Base-by-base conservation (phyloP, 805 yeast genomes). In the Myxozyma kluyveri region DNA sequence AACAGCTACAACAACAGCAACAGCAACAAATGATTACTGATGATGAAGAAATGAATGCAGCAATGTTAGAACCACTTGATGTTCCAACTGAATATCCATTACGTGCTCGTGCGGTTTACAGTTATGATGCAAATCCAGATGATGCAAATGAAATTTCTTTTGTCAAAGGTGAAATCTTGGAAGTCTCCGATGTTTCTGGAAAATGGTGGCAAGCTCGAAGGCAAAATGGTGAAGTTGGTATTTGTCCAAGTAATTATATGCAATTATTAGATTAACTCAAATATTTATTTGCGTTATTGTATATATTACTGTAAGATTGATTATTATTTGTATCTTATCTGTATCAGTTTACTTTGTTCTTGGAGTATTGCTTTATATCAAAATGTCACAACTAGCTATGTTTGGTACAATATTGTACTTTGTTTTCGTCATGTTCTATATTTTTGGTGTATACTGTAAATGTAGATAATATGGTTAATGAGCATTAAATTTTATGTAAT, bases 171-270 rank as follows among this genome's bases (percentile, higher is more conserved):
- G 98, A 91, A 69, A 73, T 88, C n/a, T 77, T 91, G 68, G 88
- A 84, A 63, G 95, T 91, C 31, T 88, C 88, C 61, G 97, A 91
- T 65, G 88, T 88, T 51, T 86, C 86, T 60, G 97, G 97, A 42
- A 83, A 95, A 71, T 91, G 99, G 99, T 91, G 98, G 98, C 96
- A 89, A 71, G 97, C 96, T 37, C 81, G 86, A 68, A 80, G 90
- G 65, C 76, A 84, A 6, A 85, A 81, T 61, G 99, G 99, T 31
- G 93, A 89, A 67, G 86, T 88, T 40, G 99, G 98, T 61, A 91
- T 91, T 63, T 89, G 96, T 69, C 98, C 99, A 45, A 84, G 95
- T 63, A 93, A 91, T 69, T 91, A 91, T 66, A 90, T 91, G 9
- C 61, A 60, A 22, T 39, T 55, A 31, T 26, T 48, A 18, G 54